A percentile compares a stretch with the other conserved stretches of the same genome.
phyloP scores from a whole-genome alignment of 2,329 filamentous ascomycete genomes.

The Reticulascus tulasneorum region DNA sequence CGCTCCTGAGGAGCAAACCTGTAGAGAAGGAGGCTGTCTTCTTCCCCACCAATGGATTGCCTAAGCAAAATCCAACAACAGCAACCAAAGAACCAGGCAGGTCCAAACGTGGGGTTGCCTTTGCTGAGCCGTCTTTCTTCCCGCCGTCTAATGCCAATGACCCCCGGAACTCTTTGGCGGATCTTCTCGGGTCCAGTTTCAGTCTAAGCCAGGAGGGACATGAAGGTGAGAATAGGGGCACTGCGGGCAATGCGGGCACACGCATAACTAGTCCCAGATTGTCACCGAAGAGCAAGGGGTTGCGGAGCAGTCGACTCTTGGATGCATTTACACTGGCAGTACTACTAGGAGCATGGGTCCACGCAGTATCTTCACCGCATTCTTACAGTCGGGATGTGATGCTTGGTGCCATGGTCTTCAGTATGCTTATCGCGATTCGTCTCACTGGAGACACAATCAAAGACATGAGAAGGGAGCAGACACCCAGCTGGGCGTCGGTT shows the following conservation, averaged over 20 bases:
- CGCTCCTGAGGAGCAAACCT: constrained; percentile 44
- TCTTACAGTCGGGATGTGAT: constrained; percentile 13
- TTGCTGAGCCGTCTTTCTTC: constrained; percentile 60
- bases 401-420: constrained; percentile 15
- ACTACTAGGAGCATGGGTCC: constrained; percentile 11
- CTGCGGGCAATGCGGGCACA: background rate
- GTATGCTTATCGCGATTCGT: constrained; percentile 8
- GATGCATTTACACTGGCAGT: constrained; percentile 13
- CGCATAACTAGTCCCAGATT: constrained; percentile 1
- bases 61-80: background rate
- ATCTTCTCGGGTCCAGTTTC: constrained; percentile 41
- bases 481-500: constrained; percentile 8
- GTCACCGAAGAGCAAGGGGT: constrained; percentile 2
- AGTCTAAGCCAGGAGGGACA: constrained; percentile 29
- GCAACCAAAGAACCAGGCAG: constrained; percentile 4
- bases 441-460: constrained; percentile 11
- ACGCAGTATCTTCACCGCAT: constrained; percentile 9
- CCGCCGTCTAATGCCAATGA: constrained; percentile 36
- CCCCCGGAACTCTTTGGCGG: constrained; percentile 39
- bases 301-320: constrained; percentile 10
- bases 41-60: constrained; percentile 32
- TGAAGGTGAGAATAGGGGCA: background rate
- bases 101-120: constrained; percentile 34
- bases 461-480: constrained; percentile 6
- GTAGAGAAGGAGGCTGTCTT: constrained; percentile 45